A percentile compares a stretch with the other conserved stretches of the same genome.
phyloP scores from a whole-genome alignment of 2,329 filamentous ascomycete species.

The Fonsecaea multimorphosa region DNA sequence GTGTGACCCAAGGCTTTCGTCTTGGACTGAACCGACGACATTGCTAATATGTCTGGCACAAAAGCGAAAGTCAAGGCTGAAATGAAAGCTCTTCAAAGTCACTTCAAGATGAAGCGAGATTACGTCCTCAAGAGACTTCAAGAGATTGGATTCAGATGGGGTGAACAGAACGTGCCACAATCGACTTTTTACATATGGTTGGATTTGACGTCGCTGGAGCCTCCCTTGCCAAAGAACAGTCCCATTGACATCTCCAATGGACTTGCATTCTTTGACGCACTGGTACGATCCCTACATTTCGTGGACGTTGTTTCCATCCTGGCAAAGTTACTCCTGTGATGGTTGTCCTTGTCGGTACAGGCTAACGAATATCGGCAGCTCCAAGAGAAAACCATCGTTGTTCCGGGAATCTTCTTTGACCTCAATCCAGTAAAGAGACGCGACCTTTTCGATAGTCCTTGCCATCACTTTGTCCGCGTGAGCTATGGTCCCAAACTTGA shows the following conservation, averaged over 20 bases:
- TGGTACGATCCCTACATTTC: slow-evolving; percentile 45
- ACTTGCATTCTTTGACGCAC: slow-evolving; percentile 95
- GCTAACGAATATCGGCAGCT: slow-evolving; percentile 48
- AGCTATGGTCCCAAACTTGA: slow-evolving; percentile 83
- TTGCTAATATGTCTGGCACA: not conserved
- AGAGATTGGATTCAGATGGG: slow-evolving; percentile 76
- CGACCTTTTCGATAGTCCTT: slow-evolving; percentile 92
- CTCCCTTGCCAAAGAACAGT: slow-evolving; percentile 63
- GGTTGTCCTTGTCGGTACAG: not conserved
- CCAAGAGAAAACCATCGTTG: slow-evolving; percentile 92
- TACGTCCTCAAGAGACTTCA: slow-evolving; percentile 80
- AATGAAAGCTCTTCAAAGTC: slow-evolving; percentile 85
- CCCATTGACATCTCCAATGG: slow-evolving; percentile 81
- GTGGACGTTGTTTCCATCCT: not conserved
- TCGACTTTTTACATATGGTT: slow-evolving; percentile 94
- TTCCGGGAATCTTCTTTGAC: slow-evolving; percentile 98
- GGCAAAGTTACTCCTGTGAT: not conserved
- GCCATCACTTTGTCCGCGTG: slow-evolving; percentile 87
- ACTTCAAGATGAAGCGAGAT: slow-evolving; percentile 93
- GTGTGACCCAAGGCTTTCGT: not conserved
- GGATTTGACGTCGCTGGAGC: slow-evolving; percentile 58
- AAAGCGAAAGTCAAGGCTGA: slow-evolving; percentile 72
- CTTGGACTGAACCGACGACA: not conserved
- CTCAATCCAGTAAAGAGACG: slow-evolving; percentile 87
- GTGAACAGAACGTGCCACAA: slow-evolving; percentile 81